Evolutionary conservation across 139 green algal genomes (phyloP).

Genomic region (Zygnema circumcarinatum): DNA sequence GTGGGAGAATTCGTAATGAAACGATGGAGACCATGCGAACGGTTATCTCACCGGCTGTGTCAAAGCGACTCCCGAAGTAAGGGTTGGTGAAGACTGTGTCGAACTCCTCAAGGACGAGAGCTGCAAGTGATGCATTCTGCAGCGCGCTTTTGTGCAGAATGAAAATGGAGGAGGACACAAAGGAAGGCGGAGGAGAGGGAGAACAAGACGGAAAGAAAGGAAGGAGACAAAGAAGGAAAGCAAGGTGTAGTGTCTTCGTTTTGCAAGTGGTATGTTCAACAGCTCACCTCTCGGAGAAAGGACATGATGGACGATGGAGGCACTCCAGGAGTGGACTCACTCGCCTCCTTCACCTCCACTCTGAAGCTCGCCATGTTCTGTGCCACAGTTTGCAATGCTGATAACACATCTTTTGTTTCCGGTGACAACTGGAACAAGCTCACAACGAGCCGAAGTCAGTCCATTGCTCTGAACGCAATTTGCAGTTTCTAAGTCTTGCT

Average conservation of each 20-base stretch:
- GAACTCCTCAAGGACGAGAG: slow-evolving; percentile 26
- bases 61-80: slow-evolving; percentile 25
- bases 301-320: slow-evolving; percentile 18
- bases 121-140: slow-evolving; percentile 6
- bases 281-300: background rate
- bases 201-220: no score
- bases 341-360: background rate
- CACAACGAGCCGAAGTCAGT: no score
- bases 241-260: no score
- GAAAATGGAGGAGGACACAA: background rate
- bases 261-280: no score
- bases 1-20: no score
- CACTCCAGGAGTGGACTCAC: background rate
- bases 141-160: background rate
- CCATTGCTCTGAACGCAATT: no score
- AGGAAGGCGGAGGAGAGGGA: background rate
- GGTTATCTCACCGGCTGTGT: background rate
- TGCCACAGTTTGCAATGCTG: background rate
- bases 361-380: background rate
- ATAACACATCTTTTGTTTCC: background rate
- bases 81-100: slow-evolving; percentile 23
- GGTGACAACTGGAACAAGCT: background rate
- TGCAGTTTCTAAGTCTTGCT: no score
- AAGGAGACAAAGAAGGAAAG: background rate
- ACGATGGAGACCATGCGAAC: background rate